Conservation (phyloP, 768 basidiomycete genomes). For the Jaapia argillacea region DNA sequence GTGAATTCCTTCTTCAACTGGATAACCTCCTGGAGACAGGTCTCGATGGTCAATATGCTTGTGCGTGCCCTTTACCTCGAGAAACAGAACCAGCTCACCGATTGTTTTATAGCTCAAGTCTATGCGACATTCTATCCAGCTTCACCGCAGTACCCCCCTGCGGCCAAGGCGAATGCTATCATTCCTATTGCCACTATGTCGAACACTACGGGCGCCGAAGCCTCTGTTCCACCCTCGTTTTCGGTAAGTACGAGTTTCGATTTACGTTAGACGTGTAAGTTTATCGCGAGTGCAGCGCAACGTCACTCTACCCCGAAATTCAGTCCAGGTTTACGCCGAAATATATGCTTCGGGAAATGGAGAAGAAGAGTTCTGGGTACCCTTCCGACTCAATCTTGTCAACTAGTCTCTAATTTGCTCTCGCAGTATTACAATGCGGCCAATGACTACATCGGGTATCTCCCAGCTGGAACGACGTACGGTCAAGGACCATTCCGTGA, state of each 20-base stretch:
- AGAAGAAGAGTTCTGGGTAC: constrained; percentile 58
- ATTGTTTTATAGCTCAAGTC: constrained; percentile 38
- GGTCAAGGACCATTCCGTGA: constrained; percentile 52
- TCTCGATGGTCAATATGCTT: constrained; percentile 60
- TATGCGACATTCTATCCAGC: constrained; percentile 66
- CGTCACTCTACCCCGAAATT: constrained; percentile 60
- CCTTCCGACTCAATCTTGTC: neutral
- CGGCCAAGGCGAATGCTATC: constrained; percentile 50
- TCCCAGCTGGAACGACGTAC: constrained; percentile 38
- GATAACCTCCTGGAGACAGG: constrained; percentile 55
- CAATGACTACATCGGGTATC: constrained; percentile 41
- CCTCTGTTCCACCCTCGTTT: constrained; percentile 65
- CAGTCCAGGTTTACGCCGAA: constrained; percentile 59
- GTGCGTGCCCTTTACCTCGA: constrained; percentile 22
- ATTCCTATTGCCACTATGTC: constrained; percentile 60
- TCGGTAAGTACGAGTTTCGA: constrained; percentile 36
- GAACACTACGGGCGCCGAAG: constrained; percentile 59
- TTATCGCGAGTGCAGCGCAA: constrained; percentile 47
- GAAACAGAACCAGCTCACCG: neutral
- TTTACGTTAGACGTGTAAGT: too few species aligned
- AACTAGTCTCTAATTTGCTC: neutral
- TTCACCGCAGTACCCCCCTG: constrained; percentile 43
- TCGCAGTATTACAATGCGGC: constrained; percentile 61
- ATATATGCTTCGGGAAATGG: constrained; percentile 60
- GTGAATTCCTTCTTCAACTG: constrained; percentile 63